Evolutionary conservation across 148 eudicot species (phyloP), one percentile per base, ranked within the genome.

Genomic region (Spergularia bocconei): DNA sequence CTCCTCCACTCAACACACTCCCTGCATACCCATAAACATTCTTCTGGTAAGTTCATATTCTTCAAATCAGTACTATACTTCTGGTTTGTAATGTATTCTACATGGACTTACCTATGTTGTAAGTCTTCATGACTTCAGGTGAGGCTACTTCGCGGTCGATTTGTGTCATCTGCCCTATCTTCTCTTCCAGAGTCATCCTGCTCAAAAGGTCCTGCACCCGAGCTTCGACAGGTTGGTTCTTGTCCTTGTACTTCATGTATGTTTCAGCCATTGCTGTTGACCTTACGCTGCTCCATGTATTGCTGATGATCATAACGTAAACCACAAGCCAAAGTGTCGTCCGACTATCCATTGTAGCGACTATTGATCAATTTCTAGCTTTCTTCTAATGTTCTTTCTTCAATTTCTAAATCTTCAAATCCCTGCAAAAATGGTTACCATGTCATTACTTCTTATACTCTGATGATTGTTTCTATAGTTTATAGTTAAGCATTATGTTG

Each of bases 111-210:
- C 84, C 84, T 54, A 81, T 77, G 16, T 3, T 67, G 59, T 81
- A 68, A 21, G 54, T 58, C 55, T 77, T 73, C 61, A 81, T 39
- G 7, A 81, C 75, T 39, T 77, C 72, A 57, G 14, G 74, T 4
- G 80, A 54, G 53, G 84, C 75, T 2, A 62, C 78, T 14, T 25
- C 41, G 2, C 71, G 66, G 60, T 81, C 81, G 19, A 81, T 81
- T 70, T 81, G 84, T 17, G 81, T 77, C 84, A 81, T 81, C 66
- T 81, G 84, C 52, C 81, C 84, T 29, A 81, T 73, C 78, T 81
- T 81, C 50, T 81, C 84, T 17, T 81, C 67, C 55, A 81, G 39
- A 61, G 75, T 81, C 84, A 81, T 81, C 29, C 84, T 77, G 61
- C 55, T 69, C 13, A 81, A 33, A 17, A 81, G 84, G 36, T 77